Evolutionary conservation across 306 rosid genomes (phyloP).

Genomic region (Trifolium pratense): DNA sequence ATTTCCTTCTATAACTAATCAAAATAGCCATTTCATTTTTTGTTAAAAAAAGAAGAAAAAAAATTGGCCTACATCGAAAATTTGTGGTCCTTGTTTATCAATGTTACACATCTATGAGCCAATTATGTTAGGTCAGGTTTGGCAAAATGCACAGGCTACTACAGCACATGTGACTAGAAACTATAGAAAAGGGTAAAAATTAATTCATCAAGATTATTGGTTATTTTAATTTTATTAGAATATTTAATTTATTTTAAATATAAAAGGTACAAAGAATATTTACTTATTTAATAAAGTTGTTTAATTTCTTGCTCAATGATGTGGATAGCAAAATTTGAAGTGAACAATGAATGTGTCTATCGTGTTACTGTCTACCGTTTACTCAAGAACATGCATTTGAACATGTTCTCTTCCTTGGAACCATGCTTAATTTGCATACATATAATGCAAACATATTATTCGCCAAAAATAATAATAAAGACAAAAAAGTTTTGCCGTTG

Average conservation of each 20-base stretch:
- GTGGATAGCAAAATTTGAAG: slow-evolving; percentile 23
- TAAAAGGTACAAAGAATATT: no score
- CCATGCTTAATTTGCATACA: slow-evolving; percentile 15
- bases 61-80: no score
- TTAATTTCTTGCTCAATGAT: neutral
- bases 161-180: neutral
- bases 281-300: neutral
- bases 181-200: neutral
- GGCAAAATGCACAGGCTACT: neutral
- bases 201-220: neutral
- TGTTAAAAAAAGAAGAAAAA: no score
- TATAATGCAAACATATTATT: neutral
- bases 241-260: no score
- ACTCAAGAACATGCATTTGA: slow-evolving; percentile 17
- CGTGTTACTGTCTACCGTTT: slow-evolving; percentile 21
- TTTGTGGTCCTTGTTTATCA: slow-evolving; percentile 21
- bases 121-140: slow-evolving; percentile 16
- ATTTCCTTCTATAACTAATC: no score
- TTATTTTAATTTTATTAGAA: neutral
- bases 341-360: slow-evolving; percentile 18
- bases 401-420: neutral
- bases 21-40: no score
- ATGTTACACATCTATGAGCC: neutral
- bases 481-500: neutral
- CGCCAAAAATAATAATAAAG: neutral